A percentile compares a stretch with the other conserved stretches of the same genome.
Conservation (phyloP, 768 basidiomycete species). For the Imleria badia region DNA sequence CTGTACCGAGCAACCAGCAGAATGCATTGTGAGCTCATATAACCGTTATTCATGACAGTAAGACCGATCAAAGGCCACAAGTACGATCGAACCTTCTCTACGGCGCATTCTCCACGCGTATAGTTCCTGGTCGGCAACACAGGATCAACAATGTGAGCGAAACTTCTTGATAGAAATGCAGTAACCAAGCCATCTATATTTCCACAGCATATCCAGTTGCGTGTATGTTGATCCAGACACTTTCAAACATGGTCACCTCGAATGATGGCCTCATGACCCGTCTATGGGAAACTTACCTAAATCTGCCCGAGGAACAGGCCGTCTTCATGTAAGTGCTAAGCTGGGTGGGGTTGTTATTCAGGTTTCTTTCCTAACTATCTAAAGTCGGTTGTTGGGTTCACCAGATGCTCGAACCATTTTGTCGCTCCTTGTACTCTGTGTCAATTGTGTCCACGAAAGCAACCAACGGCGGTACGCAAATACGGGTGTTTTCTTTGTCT, state of each 20-base stretch:
- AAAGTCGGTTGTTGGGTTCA: conserved; percentile 60
- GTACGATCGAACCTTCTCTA: conserved; percentile 70
- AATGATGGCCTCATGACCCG: conserved; percentile 57
- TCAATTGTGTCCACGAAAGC: conserved; percentile 68
- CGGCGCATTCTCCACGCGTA: conserved; percentile 67
- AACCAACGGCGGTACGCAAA: conserved; percentile 52
- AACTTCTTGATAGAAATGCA: conserved; percentile 2
- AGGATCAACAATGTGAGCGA: conserved; percentile 56
- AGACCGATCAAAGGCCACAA: conserved; percentile 31
- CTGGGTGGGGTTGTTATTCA: not conserved
- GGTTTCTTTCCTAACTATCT: conserved; percentile 7
- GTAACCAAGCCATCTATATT: not conserved
- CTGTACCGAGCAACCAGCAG: conserved; percentile 67
- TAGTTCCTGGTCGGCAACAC: conserved; percentile 72
- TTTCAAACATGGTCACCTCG: conserved; percentile 82
- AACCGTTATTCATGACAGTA: not conserved
- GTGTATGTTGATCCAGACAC: conserved; percentile 68
- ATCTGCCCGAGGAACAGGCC: conserved; percentile 68
- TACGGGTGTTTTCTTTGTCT: conserved; percentile 5
- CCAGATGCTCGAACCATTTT: conserved; percentile 61
- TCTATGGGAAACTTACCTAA: conserved; percentile 66
- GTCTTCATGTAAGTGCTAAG: conserved; percentile 64
- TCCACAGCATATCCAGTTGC: conserved; percentile 58
- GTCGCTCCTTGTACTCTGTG: conserved; percentile 65
- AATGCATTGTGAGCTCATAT: conserved; percentile 62